Percentiles rank a stretch among this genome's conserved stretches.
phyloP scores from a whole-genome alignment of 129 eudicot genomes.

The Logfia minima region DNA sequence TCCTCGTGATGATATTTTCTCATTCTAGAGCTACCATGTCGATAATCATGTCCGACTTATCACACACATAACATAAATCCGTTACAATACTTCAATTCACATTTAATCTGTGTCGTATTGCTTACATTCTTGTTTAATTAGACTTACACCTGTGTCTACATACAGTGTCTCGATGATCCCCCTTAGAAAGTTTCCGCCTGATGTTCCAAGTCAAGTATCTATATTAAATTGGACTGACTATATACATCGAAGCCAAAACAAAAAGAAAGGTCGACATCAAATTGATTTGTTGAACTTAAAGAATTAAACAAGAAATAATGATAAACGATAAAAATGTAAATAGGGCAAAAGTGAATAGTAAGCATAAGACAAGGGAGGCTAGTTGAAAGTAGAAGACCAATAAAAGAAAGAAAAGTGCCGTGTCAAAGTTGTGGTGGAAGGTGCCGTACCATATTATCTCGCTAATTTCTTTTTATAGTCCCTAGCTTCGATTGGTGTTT shows the following conservation, averaged over 20 bases:
- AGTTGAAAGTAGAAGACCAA: constrained; percentile 13
- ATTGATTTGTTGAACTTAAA: too few species aligned
- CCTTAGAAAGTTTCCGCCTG: neutral
- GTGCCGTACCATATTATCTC: constrained; percentile 10
- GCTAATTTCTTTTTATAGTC: constrained; percentile 1
- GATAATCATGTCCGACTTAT: too few species aligned
- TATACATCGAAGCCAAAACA: too few species aligned
- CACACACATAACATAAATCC: too few species aligned
- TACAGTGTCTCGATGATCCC: neutral
- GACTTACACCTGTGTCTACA: neutral
- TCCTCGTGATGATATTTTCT: too few species aligned
- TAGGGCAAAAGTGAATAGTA: neutral
- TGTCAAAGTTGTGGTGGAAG: constrained; percentile 32
- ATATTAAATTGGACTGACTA: neutral
- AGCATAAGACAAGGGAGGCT: neutral
- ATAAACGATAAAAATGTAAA: neutral
- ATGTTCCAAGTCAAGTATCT: neutral
- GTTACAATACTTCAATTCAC: too few species aligned
- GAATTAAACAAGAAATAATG: neutral
- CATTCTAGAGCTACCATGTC: too few species aligned
- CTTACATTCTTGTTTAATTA: neutral
- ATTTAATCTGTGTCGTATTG: neutral
- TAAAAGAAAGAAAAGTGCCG: constrained; percentile 17
- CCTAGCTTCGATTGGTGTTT: neutral
- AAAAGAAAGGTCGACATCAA: too few species aligned